Conservation (phyloP, 768 basidiomycete genomes). For the Boletus vermiculosoides region DNA sequence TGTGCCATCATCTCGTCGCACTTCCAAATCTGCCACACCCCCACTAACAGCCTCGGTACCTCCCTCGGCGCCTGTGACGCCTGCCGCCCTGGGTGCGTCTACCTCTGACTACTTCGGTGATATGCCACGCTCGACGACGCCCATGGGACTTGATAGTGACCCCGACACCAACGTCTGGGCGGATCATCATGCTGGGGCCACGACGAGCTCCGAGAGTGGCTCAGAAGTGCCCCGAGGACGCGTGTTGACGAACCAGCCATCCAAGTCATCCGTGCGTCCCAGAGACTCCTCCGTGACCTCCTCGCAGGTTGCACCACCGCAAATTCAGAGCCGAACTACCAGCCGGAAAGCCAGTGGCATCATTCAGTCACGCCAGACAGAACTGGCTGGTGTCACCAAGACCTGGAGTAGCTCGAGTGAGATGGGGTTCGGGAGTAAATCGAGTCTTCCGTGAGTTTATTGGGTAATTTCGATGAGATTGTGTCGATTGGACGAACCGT, state of each 20-base stretch:
- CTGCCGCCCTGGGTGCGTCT: slow-evolving; percentile 13
- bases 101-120: slow-evolving; percentile 23
- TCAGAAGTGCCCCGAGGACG: slow-evolving; percentile 24
- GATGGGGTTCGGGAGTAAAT: slow-evolving; percentile 19
- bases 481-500: not conserved
- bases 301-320: slow-evolving; percentile 19
- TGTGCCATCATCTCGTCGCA: slow-evolving; percentile 13
- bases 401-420: slow-evolving; percentile 32
- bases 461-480: not conserved
- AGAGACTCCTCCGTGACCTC: slow-evolving; percentile 27
- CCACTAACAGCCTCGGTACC: slow-evolving; percentile 20
- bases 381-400: slow-evolving; percentile 31
- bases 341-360: slow-evolving; percentile 29
- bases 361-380: slow-evolving; percentile 28
- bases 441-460: slow-evolving; percentile 20
- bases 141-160: slow-evolving; percentile 21
- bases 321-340: slow-evolving; percentile 20
- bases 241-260: slow-evolving; percentile 14
- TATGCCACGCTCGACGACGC: slow-evolving; percentile 28
- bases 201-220: slow-evolving; percentile 17
- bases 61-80: slow-evolving; percentile 25
- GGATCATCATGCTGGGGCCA: slow-evolving; percentile 11
- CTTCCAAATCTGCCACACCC: slow-evolving; percentile 19
- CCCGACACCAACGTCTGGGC: slow-evolving; percentile 30
- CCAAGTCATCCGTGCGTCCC: slow-evolving; percentile 26